These are phyloP conservation scores for Moelleriella libera DNA, from an alignment of 2,329 filamentous ascomycete species.

Conservation along the genomic window DNA sequence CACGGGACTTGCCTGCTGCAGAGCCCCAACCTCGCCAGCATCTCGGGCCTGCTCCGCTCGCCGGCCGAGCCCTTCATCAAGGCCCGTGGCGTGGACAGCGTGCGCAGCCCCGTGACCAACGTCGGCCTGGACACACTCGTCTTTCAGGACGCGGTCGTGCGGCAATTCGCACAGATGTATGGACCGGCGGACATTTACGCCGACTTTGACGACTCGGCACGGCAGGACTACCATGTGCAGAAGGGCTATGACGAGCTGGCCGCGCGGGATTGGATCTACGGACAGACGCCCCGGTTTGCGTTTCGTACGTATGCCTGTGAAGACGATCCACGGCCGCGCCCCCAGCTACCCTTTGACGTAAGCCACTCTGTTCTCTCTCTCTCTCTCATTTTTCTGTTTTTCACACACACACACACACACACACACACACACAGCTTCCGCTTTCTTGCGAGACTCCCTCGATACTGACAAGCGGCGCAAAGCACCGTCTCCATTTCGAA, in stretches of 20 bases:
- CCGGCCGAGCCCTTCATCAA: conserved; percentile 64
- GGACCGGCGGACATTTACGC: conserved; percentile 20
- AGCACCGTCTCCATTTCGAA: conserved; percentile 20
- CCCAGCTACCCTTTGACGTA: conserved; percentile 32
- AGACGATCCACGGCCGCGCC: conserved; percentile 42
- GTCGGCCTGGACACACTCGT: conserved; percentile 38
- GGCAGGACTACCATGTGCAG: conserved; percentile 34
- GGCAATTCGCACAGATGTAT: conserved; percentile 58
- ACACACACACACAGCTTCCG: neutral
- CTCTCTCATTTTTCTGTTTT: too few relatives aligned
- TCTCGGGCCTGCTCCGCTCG: conserved; percentile 61
- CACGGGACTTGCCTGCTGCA: conserved; percentile 81
- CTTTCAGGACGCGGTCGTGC: conserved; percentile 42
- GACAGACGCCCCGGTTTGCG: conserved; percentile 73
- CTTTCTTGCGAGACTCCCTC: neutral
- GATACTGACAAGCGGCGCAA: neutral
- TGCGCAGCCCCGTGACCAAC: conserved; percentile 73
- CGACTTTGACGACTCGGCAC: conserved; percentile 34
- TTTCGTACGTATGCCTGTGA: conserved; percentile 49
- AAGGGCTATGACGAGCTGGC: conserved; percentile 21
- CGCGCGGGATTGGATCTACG: conserved; percentile 64
- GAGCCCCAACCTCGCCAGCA: conserved; percentile 57
- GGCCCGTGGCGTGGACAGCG: conserved; percentile 80
- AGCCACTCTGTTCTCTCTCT: conserved; percentile 6
- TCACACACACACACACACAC: neutral